Percentiles rank a stretch among this genome's conserved stretches.
phyloP scores from a whole-genome alignment of 805 yeast species.

The Candida maris region DNA sequence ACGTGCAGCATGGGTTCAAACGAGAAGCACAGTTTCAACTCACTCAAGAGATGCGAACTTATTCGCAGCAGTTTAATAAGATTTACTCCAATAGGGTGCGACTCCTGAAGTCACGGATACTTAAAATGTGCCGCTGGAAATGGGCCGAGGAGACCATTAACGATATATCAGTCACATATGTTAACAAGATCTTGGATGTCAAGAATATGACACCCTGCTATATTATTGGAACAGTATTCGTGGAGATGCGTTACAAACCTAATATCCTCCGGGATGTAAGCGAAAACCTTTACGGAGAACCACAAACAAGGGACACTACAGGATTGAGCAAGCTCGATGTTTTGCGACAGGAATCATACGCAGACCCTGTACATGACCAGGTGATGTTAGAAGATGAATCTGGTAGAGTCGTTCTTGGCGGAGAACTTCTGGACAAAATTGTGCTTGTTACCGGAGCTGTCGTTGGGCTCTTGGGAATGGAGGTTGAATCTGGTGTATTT shows the following conservation, averaged over 20 bases:
- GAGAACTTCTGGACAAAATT: constrained; percentile 55
- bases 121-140: constrained; percentile 39
- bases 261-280: constrained; percentile 81
- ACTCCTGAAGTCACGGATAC: constrained; percentile 43
- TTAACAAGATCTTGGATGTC: constrained; percentile 59
- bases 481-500: constrained; percentile 76
- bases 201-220: constrained; percentile 61
- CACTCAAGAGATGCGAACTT: constrained; percentile 33
- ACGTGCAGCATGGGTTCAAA: constrained; percentile 9
- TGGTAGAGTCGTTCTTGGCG: constrained; percentile 74
- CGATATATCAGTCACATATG: constrained; percentile 27
- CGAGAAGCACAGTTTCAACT: constrained; percentile 11
- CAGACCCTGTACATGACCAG: constrained; percentile 54
- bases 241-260: constrained; percentile 82
- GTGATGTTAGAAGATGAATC: constrained; percentile 87
- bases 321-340: constrained; percentile 20
- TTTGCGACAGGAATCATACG: constrained; percentile 41
- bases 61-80: constrained; percentile 54
- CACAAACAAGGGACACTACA: constrained; percentile 31
- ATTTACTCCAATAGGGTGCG: constrained; percentile 53
- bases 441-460: constrained; percentile 87
- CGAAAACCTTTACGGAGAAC: constrained; percentile 48
- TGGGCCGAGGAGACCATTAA: constrained; percentile 41
- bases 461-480: constrained; percentile 83
- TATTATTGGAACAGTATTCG: constrained; percentile 83